Conservation (phyloP, 169 alveolate species). For the Plasmodium sp. region DNA sequence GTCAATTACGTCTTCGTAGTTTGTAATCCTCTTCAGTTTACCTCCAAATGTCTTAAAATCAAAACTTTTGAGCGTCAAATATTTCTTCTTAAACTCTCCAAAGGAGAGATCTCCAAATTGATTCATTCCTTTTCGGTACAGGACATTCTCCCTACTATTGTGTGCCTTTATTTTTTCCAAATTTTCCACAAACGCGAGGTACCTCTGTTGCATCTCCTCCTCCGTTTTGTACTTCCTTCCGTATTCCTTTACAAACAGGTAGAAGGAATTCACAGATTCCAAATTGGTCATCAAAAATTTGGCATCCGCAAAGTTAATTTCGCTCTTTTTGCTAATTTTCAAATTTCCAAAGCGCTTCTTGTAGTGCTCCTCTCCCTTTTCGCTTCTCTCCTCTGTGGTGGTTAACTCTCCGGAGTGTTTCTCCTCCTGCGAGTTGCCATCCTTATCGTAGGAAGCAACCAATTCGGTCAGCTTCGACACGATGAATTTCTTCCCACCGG, state of each 20-base stretch:
- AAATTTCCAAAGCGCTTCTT: slow-evolving; percentile 19
- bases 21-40: background rate
- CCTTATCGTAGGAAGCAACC: background rate
- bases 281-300: slow-evolving; percentile 44
- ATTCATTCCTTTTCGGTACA: slow-evolving; percentile 68
- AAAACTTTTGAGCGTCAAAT: background rate
- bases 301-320: background rate
- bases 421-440: background rate
- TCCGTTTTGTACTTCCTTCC: slow-evolving; percentile 18
- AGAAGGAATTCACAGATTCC: slow-evolving; percentile 47
- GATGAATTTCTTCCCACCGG: slow-evolving; percentile 44
- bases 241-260: slow-evolving; percentile 22
- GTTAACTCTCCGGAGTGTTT: background rate
- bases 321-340: background rate
- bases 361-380: background rate
- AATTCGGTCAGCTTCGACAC: slow-evolving; percentile 31
- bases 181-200: slow-evolving; percentile 35
- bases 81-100: slow-evolving; percentile 67
- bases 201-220: slow-evolving; percentile 53
- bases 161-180: slow-evolving; percentile 33
- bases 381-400: background rate
- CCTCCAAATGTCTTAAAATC: background rate
- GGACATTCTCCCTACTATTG: slow-evolving; percentile 16
- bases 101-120: slow-evolving; percentile 73
- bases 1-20: background rate